phyloP scores from a whole-genome alignment of 164 flowering plant genomes.

The Chimonanthus salicifolius region DNA sequence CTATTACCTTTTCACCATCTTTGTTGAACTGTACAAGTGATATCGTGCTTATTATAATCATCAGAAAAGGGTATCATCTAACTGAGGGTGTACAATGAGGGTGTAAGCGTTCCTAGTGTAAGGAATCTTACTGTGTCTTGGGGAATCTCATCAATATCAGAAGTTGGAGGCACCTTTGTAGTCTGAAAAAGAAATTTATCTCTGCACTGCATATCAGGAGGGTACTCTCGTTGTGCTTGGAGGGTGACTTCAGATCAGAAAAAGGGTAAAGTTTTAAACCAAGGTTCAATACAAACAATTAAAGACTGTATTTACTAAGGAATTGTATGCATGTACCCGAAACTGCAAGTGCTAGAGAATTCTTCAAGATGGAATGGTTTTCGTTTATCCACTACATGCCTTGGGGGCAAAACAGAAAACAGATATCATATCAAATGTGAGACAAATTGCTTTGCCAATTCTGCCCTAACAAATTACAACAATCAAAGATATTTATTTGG shows the following conservation, averaged over 20 bases:
- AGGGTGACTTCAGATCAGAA: conserved; percentile 57
- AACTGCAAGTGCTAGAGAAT: no score
- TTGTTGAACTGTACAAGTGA: conserved; percentile 54
- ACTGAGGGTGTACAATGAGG: neutral
- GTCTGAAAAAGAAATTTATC: conserved; percentile 93
- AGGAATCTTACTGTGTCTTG: conserved; percentile 57
- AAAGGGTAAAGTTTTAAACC: conserved; percentile 4
- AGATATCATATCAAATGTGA: no score
- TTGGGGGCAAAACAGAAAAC: no score
- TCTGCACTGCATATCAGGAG: conserved; percentile 84
- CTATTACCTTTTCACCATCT: conserved; percentile 53
- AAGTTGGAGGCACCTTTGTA: conserved; percentile 56
- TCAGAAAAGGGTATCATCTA: neutral
- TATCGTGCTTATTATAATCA: neutral
- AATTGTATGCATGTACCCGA: no score
- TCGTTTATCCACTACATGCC: no score
- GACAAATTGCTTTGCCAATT: no score
- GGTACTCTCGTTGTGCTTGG: conserved; percentile 77
- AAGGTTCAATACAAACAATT: neutral
- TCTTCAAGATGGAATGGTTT: no score
- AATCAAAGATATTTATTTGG: no score
- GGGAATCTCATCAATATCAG: conserved; percentile 74
- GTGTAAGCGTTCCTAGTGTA: conserved; percentile 3
- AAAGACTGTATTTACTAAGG: no score
- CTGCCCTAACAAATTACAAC: no score